Conservation (phyloP, 345 rosid species). For the Garcia nutans region DNA sequence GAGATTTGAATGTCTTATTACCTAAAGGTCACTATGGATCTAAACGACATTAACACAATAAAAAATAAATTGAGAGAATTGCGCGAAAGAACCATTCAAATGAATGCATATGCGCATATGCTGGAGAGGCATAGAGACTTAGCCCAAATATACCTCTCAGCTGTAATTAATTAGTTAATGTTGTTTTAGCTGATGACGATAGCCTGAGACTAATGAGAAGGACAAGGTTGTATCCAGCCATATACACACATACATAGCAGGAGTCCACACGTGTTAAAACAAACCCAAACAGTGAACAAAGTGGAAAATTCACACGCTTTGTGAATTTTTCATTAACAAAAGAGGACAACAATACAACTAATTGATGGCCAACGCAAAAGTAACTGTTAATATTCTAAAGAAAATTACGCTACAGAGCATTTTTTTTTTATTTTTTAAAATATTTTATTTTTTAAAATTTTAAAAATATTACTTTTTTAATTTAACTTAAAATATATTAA, state of each 20-base stretch:
- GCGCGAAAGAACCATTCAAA: too few relatives aligned
- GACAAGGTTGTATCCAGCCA: constrained; percentile 19
- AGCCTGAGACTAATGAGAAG: background rate
- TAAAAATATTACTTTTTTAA: too few relatives aligned
- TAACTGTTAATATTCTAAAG: too few relatives aligned
- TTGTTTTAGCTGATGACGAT: background rate
- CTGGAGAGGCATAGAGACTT: background rate
- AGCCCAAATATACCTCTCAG: background rate
- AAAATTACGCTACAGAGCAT: too few relatives aligned
- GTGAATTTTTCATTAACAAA: background rate
- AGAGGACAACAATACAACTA: too few relatives aligned
- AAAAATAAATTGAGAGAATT: background rate
- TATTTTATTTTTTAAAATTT: too few relatives aligned
- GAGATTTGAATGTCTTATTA: background rate
- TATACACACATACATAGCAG: constrained; percentile 8
- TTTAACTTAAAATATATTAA: too few relatives aligned
- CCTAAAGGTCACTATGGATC: background rate
- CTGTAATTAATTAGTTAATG: too few relatives aligned
- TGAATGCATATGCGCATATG: background rate
- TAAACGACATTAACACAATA: background rate
- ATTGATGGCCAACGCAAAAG: too few relatives aligned
- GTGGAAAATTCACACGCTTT: background rate
- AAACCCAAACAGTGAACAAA: background rate
- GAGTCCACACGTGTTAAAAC: constrained; percentile 21
- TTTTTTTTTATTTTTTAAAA: too few relatives aligned